Conservation (phyloP, 2,329 filamentous ascomycete genomes). For the Talaromyces sp. region DNA sequence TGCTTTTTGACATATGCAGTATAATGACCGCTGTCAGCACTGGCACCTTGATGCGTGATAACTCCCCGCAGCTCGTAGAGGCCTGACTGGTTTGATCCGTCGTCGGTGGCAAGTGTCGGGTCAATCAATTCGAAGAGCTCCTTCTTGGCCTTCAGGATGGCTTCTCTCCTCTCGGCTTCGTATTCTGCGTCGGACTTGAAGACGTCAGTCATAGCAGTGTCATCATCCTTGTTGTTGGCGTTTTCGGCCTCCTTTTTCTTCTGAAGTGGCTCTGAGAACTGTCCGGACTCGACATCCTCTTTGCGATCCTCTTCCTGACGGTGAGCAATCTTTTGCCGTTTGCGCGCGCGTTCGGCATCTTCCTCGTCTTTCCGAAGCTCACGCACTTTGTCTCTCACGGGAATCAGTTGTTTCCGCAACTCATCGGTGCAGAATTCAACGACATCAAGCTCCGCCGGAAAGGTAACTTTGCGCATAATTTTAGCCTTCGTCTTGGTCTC, state of each 20-base stretch:
- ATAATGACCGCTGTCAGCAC: constrained; percentile 96
- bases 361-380: constrained; percentile 93
- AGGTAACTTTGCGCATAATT: constrained; percentile 98
- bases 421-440: constrained; percentile 95
- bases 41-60: constrained; percentile 93
- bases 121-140: constrained; percentile 77
- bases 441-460: constrained; percentile 86
- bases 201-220: constrained; percentile 66
- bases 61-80: constrained; percentile 92
- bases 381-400: constrained; percentile 92
- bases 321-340: constrained; percentile 74
- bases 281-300: constrained; percentile 28
- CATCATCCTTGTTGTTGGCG: constrained; percentile 55
- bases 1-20: constrained; percentile 97
- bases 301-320: constrained; percentile 52
- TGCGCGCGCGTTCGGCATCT: constrained; percentile 84
- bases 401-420: constrained; percentile 74
- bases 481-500: constrained; percentile 98
- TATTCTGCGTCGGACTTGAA: constrained; percentile 95
- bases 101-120: constrained; percentile 68
- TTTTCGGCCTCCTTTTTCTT: constrained; percentile 49
- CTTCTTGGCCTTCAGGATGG: constrained; percentile 76
- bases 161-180: constrained; percentile 74
- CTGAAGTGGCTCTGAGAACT: constrained; percentile 38
- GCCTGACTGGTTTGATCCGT: constrained; percentile 85